Evolutionary conservation across 345 rosid species (phyloP), one percentile per base, ranked within the genome.

Genomic region (Stellera chamaejasme): DNA sequence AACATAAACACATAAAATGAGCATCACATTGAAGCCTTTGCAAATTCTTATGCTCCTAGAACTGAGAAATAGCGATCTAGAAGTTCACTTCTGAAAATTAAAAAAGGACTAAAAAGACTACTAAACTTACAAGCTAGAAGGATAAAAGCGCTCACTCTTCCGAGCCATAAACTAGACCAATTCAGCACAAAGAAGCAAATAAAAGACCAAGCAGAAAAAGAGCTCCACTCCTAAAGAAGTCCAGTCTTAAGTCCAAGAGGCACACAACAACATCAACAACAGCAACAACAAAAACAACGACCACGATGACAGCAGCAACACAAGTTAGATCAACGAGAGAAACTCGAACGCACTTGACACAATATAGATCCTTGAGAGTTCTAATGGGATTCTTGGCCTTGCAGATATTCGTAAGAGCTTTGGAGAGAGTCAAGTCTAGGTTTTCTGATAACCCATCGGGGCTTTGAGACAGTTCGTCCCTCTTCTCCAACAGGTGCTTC

Each of bases 391-490:
- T 60, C 57, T 74, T 73, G 32, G 88, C 58, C 12, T 62, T 70
- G 67, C 93, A 89, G 11, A 84, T 63, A 32, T 69, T 81, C 63
- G 23, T 63, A 58, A 73, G 79, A 14, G 88, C 96, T 71, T 77
- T 86, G 11, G 76, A 45, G 45, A 93, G 81, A 45, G 82, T 86
- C 67, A 26, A 62, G 43, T 81, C 87, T 6, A 60, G 10, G 64
- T 86, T 86, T 57, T 86, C 94, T 3, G 88, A 74, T 55, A 93
- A 60, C 53, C 96, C 96, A 69, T 81, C 81, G 2, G 96, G 91
- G 56, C 59, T 69, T 43, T 78, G 77, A 4, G 83, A 76, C 64
- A 82, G 48, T 70, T 86, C 97, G 55, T 72, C 76, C 82, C 74
- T 75, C 83, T 78, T 86, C 68, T 68, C 82, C 69, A 77, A 46